phyloP scores from a whole-genome alignment of 805 yeast species.

The Candida xiaguanensis region DNA sequence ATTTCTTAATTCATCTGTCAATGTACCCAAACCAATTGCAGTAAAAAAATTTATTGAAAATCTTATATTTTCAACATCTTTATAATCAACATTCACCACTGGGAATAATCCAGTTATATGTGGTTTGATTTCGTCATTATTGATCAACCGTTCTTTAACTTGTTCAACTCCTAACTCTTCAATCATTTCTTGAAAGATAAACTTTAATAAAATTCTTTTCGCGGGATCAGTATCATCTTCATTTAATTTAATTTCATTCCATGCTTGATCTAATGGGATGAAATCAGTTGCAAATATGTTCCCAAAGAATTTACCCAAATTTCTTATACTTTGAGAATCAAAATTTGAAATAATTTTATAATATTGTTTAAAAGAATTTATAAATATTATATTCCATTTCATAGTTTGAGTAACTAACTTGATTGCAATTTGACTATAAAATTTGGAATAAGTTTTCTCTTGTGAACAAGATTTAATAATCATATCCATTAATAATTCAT shows the following conservation, averaged over 20 bases:
- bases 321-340: constrained; percentile 72
- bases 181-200: constrained; percentile 72
- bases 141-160: constrained; percentile 44
- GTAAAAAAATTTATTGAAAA: constrained; percentile 90
- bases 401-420: constrained; percentile 49
- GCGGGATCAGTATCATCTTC: constrained; percentile 78
- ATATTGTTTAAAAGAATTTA: constrained; percentile 48
- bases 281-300: constrained; percentile 71
- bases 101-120: constrained; percentile 66
- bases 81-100: constrained; percentile 19
- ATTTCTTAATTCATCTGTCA: constrained; percentile 81
- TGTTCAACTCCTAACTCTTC: constrained; percentile 66
- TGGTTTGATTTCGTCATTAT: constrained; percentile 50
- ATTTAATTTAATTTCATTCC: constrained; percentile 55
- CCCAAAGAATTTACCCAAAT: constrained; percentile 83
- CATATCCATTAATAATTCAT: constrained; percentile 62
- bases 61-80: constrained; percentile 51
- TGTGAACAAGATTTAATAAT: constrained; percentile 78
- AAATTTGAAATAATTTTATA: constrained; percentile 60
- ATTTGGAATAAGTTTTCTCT: constrained; percentile 82
- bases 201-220: constrained; percentile 74
- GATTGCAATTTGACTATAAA: constrained; percentile 74
- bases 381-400: constrained; percentile 55
- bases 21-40: constrained; percentile 80
- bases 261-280: constrained; percentile 55